phyloP scores from a whole-genome alignment of 202 grass and related monocot genomes.

The Schoenoplectus tabernaemontani region DNA sequence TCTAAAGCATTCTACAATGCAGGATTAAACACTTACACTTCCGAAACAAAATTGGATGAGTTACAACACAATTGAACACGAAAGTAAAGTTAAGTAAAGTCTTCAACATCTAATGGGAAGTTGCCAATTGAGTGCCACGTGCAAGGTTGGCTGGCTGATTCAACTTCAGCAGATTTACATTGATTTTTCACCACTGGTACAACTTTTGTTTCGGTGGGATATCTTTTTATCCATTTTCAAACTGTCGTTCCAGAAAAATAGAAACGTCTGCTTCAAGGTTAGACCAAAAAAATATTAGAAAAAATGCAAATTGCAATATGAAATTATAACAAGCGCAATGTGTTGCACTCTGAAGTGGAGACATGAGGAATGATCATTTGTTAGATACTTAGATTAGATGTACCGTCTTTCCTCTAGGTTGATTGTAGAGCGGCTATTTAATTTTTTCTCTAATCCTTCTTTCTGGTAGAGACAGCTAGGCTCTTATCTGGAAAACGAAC shows the following conservation, averaged over 20 bases:
- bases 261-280: constrained; percentile 13
- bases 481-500: constrained; percentile 8
- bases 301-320: constrained; percentile 14
- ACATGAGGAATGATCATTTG: constrained; percentile 6
- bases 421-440: background rate
- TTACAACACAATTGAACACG: background rate
- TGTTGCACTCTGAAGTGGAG: background rate
- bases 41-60: background rate
- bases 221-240: constrained; percentile 14
- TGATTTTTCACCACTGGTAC: background rate
- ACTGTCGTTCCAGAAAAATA: background rate
- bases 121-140: constrained; percentile 20
- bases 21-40: background rate
- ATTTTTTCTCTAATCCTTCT: background rate
- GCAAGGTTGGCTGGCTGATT: constrained; percentile 11
- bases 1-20: no score
- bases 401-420: background rate
- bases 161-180: background rate
- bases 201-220: background rate
- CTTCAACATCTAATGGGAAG: background rate
- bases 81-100: background rate
- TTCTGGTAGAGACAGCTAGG: background rate
- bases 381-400: no score
- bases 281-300: constrained; percentile 13
- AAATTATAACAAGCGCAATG: background rate